Percentiles rank a stretch among this genome's conserved stretches.
Evolutionary conservation across 2,329 filamentous ascomycete genomes (phyloP).

Genomic region (Penicillium occitanis): DNA sequence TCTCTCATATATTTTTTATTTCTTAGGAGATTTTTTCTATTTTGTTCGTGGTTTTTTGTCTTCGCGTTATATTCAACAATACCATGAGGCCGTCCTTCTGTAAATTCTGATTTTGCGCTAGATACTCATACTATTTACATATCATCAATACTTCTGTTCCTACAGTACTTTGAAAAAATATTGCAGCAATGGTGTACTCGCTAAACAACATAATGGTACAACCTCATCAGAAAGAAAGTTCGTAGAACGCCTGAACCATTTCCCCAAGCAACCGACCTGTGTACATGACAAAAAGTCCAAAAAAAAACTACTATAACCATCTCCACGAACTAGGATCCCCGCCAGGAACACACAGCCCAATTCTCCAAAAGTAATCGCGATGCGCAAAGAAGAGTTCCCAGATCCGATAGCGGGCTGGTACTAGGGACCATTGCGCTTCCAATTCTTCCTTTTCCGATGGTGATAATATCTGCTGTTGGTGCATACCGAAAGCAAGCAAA

Average conservation of each 20-base stretch:
- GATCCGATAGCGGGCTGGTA: slow-evolving; percentile 65
- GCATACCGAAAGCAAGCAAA: not conserved
- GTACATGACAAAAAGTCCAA: not conserved
- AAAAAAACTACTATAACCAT: slow-evolving; percentile 1
- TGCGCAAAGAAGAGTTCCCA: slow-evolving; percentile 94
- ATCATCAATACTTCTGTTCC: not conserved
- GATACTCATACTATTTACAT: not conserved
- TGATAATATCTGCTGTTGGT: slow-evolving; percentile 2
- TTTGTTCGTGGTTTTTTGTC: not conserved
- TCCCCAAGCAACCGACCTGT: not conserved
- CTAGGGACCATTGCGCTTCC: slow-evolving; percentile 24
- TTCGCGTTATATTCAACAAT: slow-evolving; percentile 4
- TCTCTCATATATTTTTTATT: not conserved
- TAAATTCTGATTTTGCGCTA: not conserved
- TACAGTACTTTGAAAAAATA: not conserved
- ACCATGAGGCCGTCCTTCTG: slow-evolving; percentile 3
- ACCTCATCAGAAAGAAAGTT: not conserved
- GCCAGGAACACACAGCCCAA: slow-evolving; percentile 84
- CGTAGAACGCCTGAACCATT: not conserved
- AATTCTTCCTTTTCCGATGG: not conserved
- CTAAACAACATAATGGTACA: not conserved
- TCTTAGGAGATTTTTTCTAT: not conserved
- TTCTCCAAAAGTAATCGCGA: slow-evolving; percentile 92
- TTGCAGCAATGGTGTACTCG: not conserved
- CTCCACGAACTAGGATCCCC: slow-evolving; percentile 46